These are phyloP conservation scores for Ilyonectria destructans DNA, from an alignment of 2,329 filamentous ascomycete genomes.

Conservation along the genomic window DNA sequence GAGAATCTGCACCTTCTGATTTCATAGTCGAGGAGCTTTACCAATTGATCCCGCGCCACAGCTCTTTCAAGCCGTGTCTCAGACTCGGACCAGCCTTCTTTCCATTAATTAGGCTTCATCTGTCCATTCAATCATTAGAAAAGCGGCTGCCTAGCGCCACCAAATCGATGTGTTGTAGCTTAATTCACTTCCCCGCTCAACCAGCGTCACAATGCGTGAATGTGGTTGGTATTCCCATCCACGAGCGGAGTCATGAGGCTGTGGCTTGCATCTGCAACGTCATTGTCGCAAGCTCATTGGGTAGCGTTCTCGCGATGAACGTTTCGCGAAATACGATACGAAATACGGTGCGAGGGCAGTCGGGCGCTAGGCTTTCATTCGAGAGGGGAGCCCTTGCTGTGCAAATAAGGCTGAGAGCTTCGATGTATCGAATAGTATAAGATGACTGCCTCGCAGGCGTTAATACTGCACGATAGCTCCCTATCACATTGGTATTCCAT, in stretches of 20 bases:
- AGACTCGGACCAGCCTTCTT: no score
- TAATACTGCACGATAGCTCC: background rate
- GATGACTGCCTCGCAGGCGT: background rate
- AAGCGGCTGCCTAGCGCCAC: background rate
- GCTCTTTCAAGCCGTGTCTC: no score
- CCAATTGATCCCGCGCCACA: no score
- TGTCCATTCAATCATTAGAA: conserved; percentile 24
- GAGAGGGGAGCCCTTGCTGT: background rate
- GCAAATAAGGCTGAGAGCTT: background rate
- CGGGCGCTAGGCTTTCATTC: background rate
- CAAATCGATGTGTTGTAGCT: background rate
- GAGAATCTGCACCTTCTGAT: no score
- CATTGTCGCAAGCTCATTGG: conserved; percentile 8
- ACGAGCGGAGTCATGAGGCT: background rate
- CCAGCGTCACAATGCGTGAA: background rate
- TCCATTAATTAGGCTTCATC: no score
- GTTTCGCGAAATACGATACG: conserved; percentile 28
- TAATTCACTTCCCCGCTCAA: background rate
- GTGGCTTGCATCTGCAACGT: conserved; percentile 15
- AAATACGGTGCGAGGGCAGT: conserved; percentile 20
- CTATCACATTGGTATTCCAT: background rate
- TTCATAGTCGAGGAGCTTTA: no score
- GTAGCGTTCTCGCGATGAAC: background rate
- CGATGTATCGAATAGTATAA: background rate
- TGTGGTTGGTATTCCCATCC: background rate